Evolutionary conservation across 805 yeast genomes (phyloP).

Genomic region (Isabelozyma rhagii): DNA sequence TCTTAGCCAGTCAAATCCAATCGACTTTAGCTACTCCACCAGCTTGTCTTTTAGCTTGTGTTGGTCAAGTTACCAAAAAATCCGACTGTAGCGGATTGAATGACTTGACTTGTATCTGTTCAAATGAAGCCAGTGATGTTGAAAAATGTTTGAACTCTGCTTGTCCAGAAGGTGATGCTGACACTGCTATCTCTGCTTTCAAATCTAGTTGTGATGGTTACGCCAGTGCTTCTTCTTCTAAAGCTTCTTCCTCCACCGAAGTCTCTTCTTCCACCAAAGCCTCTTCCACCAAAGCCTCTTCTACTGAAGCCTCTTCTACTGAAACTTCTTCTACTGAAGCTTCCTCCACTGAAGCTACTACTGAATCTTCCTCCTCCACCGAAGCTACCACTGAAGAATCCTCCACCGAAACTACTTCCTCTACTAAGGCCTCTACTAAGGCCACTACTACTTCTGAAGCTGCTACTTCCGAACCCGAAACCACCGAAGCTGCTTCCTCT

Average conservation of each 20-base stretch:
- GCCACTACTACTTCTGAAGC: neutral
- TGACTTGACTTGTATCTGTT: conserved; percentile 69
- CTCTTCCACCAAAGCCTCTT: conserved; percentile 15
- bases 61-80: conserved; percentile 62
- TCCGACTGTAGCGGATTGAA: conserved; percentile 56
- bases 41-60: conserved; percentile 90
- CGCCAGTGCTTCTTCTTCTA: conserved; percentile 25
- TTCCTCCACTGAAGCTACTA: conserved; percentile 10
- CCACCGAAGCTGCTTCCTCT: conserved; percentile 6
- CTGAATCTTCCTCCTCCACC: conserved; percentile 12
- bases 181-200: conserved; percentile 59
- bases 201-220: conserved; percentile 48
- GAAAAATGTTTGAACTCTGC: conserved; percentile 59
- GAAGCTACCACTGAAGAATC: conserved; percentile 9
- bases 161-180: conserved; percentile 66
- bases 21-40: conserved; percentile 73
- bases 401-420: conserved; percentile 10
- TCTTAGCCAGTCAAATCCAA: conserved; percentile 40
- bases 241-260: conserved; percentile 19
- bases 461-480: conserved; percentile 2
- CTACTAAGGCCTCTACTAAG: conserved; percentile 5
- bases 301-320: conserved; percentile 1
- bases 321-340: conserved; percentile 15
- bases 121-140: conserved; percentile 49
- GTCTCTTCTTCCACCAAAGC: conserved; percentile 24